A percentile compares a stretch with the other conserved stretches of the same genome.
Evolutionary conservation across 164 flowering plant genomes (phyloP).

Genomic region (Vitis labrusca): DNA sequence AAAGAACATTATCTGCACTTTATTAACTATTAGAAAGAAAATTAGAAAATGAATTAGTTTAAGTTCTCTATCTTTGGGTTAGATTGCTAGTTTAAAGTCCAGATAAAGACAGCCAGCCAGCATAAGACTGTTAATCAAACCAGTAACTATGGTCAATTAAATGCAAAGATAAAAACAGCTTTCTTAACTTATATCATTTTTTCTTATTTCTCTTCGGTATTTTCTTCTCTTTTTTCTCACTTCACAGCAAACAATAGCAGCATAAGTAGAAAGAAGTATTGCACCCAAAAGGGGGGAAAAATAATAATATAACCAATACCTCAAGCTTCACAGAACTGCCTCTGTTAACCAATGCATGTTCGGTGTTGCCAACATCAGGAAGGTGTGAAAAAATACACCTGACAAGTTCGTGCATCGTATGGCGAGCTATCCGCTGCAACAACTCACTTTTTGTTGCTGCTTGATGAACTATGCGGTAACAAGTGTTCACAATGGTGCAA

Average conservation of each 20-base stretch:
- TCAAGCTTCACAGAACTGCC: slow-evolving; percentile 27
- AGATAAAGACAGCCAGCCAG: too few species aligned
- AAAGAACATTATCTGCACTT: too few species aligned
- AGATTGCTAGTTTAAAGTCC: too few species aligned
- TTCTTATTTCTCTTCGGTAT: too few species aligned
- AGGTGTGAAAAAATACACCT: slow-evolving; percentile 62
- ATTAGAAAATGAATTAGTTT: too few species aligned
- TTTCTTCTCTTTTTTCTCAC: too few species aligned
- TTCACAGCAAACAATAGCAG: background rate
- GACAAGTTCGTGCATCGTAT: slow-evolving; percentile 66
- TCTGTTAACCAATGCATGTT: slow-evolving; percentile 33
- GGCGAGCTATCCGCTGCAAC: slow-evolving; percentile 61
- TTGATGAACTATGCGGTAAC: slow-evolving; percentile 72
- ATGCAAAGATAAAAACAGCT: background rate
- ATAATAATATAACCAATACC: slow-evolving; percentile 30
- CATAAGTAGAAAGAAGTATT: background rate
- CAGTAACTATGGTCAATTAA: too few species aligned
- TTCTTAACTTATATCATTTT: background rate
- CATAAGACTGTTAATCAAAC: too few species aligned
- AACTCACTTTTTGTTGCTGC: slow-evolving; percentile 63
- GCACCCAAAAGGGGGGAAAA: background rate
- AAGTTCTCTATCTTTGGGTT: too few species aligned
- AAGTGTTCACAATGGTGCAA: slow-evolving; percentile 66
- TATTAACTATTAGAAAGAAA: too few species aligned
- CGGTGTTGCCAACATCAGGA: slow-evolving; percentile 33